Evolutionary conservation across 257 asterid genomes (phyloP), one percentile per base, ranked within the genome.

Genomic region (Capsicum rhomboideum): DNA sequence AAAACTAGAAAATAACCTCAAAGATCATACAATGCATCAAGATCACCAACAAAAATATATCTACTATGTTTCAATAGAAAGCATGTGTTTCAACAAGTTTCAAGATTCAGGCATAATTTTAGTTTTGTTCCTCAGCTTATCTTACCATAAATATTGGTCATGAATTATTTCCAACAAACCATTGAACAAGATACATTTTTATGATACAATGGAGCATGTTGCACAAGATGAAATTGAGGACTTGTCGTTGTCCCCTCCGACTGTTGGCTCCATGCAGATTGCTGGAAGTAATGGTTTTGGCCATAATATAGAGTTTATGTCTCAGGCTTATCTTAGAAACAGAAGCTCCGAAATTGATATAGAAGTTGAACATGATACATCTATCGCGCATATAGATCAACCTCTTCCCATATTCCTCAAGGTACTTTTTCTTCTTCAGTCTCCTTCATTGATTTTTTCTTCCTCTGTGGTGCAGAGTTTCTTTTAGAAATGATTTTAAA

Each of bases 401-500:
- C 93, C 98, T 85, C 90, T 96, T 84, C 98, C 99, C 6, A 91
- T 96, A 82, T 96, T 83, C 84, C 97, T 96, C 88, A 96, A 93
- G 95, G 99, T 89, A 80, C 44, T 1, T 69, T 20, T 72, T 50
- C 18, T 50, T 16, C 84, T 46, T 61, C 6, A 10, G 1, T 4
- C 23, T 13, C 8, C 28, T 7, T 1, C 7, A n/a, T 64, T 23
- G 7, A 10, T 21, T 40, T 10, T 26, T 21, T 59, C n/a, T 21
- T 59, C 12, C 10, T 59, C 67, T 7, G 11, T 21, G 10, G 8
- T 59, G 10, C 12, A 21, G 67, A 21, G 17, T 23, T 6, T 14
- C n/a, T n/a, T n/a, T n/a, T n/a, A n/a, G n/a, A n/a, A n/a, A n/a
- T n/a, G n/a, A n/a, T n/a, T n/a, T n/a, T n/a, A n/a, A n/a, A n/a